Percentiles rank a stretch among this genome's conserved stretches.
phyloP scores from a whole-genome alignment of 2,329 filamentous ascomycete species.

The Ophiostoma ulmi region DNA sequence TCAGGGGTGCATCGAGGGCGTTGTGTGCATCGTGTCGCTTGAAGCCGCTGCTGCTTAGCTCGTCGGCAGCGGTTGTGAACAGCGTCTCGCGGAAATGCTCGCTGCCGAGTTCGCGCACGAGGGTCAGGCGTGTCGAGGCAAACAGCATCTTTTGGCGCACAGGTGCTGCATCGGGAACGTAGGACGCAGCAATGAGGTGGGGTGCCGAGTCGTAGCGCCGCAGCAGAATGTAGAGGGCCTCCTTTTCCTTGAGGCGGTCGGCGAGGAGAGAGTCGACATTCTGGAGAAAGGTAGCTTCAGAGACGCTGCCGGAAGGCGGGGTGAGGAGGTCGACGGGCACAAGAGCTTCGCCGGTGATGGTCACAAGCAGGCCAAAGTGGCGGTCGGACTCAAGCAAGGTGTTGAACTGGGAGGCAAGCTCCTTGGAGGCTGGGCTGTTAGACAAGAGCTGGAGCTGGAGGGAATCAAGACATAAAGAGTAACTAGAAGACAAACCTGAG shows the following conservation, averaged over 20 bases:
- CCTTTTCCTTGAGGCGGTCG: constrained; percentile 59
- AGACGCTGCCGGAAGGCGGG: constrained; percentile 51
- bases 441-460: not conserved
- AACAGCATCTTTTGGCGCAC: constrained; percentile 86
- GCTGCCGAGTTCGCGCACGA: constrained; percentile 69
- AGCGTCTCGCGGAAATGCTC: constrained; percentile 74
- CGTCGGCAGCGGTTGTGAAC: constrained; percentile 64
- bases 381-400: constrained; percentile 56
- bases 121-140: constrained; percentile 68
- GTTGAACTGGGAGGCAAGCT: constrained; percentile 71
- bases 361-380: constrained; percentile 66
- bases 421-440: constrained; percentile 59
- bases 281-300: constrained; percentile 51
- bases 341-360: constrained; percentile 65
- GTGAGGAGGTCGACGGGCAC: constrained; percentile 52
- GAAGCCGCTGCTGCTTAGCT: constrained; percentile 67
- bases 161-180: constrained; percentile 71
- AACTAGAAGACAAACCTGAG: constrained; percentile 48
- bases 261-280: constrained; percentile 58
- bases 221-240: constrained; percentile 69
- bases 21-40: constrained; percentile 65
- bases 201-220: constrained; percentile 57
- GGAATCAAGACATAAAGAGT: not conserved
- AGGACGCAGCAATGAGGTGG: constrained; percentile 66
- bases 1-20: constrained; percentile 62